A percentile compares a stretch with the other conserved stretches of the same genome.
These are phyloP conservation scores for Pseudoperonospora humuli DNA, from an alignment of 352 stramenopile genomes.

Conservation along the genomic window DNA sequence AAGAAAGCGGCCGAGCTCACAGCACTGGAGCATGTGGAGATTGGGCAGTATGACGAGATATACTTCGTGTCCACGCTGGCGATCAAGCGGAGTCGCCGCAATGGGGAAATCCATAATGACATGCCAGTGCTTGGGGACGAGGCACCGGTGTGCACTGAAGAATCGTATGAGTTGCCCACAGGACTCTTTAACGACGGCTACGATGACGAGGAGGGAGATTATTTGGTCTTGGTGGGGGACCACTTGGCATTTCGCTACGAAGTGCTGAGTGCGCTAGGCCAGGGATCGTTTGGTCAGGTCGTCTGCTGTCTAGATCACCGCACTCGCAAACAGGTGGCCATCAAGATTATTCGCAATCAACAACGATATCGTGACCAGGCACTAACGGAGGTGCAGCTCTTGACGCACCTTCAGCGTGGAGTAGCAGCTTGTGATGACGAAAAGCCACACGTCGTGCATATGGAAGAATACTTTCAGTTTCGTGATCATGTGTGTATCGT, in stretches of 20 bases:
- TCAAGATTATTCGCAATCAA: constrained; percentile 98
- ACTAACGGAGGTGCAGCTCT: constrained; percentile 92
- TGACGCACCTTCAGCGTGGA: constrained; percentile 47
- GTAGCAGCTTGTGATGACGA: constrained; percentile 15
- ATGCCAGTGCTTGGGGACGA: constrained; percentile 19
- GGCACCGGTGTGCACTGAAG: not conserved
- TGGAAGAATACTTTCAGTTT: constrained; percentile 92
- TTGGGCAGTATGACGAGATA: constrained; percentile 40
- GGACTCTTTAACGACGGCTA: constrained; percentile 88
- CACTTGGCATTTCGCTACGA: constrained; percentile 91
- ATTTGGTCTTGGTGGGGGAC: constrained; percentile 92
- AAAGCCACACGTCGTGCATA: constrained; percentile 75
- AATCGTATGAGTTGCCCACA: constrained; percentile 3
- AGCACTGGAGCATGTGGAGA: constrained; percentile 38
- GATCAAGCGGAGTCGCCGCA: constrained; percentile 26
- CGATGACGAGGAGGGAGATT: constrained; percentile 96
- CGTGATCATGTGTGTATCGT: constrained; percentile 93
- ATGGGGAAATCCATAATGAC: constrained; percentile 26
- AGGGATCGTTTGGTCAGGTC: constrained; percentile 98
- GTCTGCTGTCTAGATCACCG: constrained; percentile 89
- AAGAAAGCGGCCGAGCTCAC: constrained; percentile 33
- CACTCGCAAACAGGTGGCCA: constrained; percentile 83
- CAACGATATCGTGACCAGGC: constrained; percentile 94
- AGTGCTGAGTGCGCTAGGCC: constrained; percentile 91
- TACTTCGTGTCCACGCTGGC: constrained; percentile 37